phyloP scores from a whole-genome alignment of 2,329 filamentous ascomycete species.

The Colletotrichum plurivorum region DNA sequence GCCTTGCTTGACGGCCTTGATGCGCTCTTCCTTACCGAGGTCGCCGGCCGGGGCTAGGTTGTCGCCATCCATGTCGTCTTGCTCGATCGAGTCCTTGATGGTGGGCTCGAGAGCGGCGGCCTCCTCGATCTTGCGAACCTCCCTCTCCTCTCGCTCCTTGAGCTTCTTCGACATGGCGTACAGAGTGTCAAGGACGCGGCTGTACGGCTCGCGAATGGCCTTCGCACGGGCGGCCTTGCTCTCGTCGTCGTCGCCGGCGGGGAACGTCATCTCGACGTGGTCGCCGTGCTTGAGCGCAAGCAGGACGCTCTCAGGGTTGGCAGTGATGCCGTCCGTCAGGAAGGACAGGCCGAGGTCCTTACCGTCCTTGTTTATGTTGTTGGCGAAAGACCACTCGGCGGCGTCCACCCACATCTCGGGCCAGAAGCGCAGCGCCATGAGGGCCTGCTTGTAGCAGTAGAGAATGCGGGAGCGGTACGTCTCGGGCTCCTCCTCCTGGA shows the following conservation, averaged over 20 bases:
- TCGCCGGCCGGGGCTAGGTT: constrained; percentile 54
- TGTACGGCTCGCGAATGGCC: constrained; percentile 86
- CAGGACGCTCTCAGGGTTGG: constrained; percentile 94
- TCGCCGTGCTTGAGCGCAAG: constrained; percentile 92
- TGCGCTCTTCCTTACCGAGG: constrained; percentile 73
- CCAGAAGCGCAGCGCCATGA: constrained; percentile 95
- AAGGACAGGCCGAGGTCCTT: constrained; percentile 79
- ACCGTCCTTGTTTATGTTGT: constrained; percentile 75
- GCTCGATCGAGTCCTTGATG: constrained; percentile 55
- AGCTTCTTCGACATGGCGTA: constrained; percentile 86
- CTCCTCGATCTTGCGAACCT: constrained; percentile 71
- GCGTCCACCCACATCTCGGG: constrained; percentile 97
- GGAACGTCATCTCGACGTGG: constrained; percentile 83
- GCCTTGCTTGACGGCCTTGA: constrained; percentile 73
- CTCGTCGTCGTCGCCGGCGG: constrained; percentile 82
- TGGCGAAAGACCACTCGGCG: constrained; percentile 91
- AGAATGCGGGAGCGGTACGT: constrained; percentile 84
- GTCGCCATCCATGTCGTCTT: constrained; percentile 59
- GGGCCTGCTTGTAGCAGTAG: constrained; percentile 92
- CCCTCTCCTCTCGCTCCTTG: constrained; percentile 73
- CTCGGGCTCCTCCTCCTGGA: constrained; percentile 84
- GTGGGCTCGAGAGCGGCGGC: constrained; percentile 56
- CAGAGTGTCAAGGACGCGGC: constrained; percentile 86
- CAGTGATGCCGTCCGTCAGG: constrained; percentile 83
- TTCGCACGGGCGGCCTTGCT: constrained; percentile 81